These are phyloP conservation scores for Lentinula lateritia DNA, from an alignment of 768 basidiomycete genomes.

Conservation along the genomic window DNA sequence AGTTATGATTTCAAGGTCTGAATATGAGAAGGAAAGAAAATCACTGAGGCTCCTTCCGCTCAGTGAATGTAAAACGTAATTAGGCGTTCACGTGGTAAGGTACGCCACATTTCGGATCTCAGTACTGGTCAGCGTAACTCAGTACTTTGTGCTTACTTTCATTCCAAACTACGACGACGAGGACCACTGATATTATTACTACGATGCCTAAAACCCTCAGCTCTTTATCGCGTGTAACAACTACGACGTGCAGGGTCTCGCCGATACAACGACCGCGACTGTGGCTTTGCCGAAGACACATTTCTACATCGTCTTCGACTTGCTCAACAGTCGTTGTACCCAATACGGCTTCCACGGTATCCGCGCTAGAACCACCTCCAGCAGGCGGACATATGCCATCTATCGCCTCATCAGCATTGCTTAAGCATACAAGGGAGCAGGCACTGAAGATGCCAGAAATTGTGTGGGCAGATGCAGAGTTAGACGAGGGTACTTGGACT, in stretches of 20 bases:
- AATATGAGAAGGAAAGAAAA: too few relatives aligned
- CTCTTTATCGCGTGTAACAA: neutral
- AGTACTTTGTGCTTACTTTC: neutral
- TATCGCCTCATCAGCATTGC: slow-evolving; percentile 62
- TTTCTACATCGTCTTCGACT: neutral
- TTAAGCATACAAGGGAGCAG: slow-evolving; percentile 60
- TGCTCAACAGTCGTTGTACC: neutral
- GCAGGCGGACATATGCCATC: slow-evolving; percentile 74
- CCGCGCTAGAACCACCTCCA: slow-evolving; percentile 54
- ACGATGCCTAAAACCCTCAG: neutral
- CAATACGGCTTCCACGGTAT: neutral
- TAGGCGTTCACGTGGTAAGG: neutral
- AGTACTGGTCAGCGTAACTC: neutral
- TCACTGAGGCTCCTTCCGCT: too few relatives aligned
- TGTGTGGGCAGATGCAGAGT: slow-evolving; percentile 62
- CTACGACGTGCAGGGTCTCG: neutral
- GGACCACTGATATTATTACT: neutral
- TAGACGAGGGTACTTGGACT: slow-evolving; percentile 15
- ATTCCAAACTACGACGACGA: neutral
- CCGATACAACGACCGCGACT: neutral
- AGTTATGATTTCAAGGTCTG: too few relatives aligned
- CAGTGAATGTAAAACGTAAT: too few relatives aligned
- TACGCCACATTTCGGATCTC: neutral
- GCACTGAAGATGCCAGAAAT: slow-evolving; percentile 72
- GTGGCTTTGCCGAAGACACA: neutral